Base-by-base conservation (phyloP, 345 rosid genomes). In the Citrus medica region DNA sequence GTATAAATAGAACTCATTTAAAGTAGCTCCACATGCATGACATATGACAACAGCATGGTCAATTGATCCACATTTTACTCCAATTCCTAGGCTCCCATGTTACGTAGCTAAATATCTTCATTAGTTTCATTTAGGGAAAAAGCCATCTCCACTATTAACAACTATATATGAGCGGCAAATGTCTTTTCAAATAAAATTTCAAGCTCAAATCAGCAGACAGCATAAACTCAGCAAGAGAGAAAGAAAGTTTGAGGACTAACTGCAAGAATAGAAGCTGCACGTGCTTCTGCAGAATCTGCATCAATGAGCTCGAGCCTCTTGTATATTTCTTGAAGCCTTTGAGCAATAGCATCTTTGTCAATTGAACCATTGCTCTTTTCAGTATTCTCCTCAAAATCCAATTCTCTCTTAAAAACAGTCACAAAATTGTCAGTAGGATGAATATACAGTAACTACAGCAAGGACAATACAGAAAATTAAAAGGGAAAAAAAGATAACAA, bases 181-280 rank as follows among this genome's bases (percentile, higher is more conserved):
- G 6, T 62, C 22, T 60, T 61, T 33, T 28, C 46, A 61, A 61
- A 37, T 73, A 21, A 19, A 63, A 7, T 79, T 59, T 72, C 28
- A 67, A 73, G 73, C 56, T 73, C 16, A 58, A 21, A 21, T 73
- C 67, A 60, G 19, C 66, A 69, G 61, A 22, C 38, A 71, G 28
- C 14, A 60, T 55, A 32, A 42, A 17, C 30, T 42, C 76, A 78
- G 38, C 53, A 79, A 76, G 32, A 35, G 56, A 33, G n/a, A n/a
- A 30, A 76, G 70, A 63, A 53, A 37, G 69, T 38, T 37, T 6
- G 66, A 75, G 28, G 62, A 88, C 95, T 82, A 80, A 94, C 99
- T 28, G 98, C 97, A 84, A 96, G 97, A 86, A 96, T 94, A 81
- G 98, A 87, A 82, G 98, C 97, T 78, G 98, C 97, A 51, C 97